Evolutionary conservation across 441 rosid genomes (phyloP).

Genomic region (Populus trichocarpa): DNA sequence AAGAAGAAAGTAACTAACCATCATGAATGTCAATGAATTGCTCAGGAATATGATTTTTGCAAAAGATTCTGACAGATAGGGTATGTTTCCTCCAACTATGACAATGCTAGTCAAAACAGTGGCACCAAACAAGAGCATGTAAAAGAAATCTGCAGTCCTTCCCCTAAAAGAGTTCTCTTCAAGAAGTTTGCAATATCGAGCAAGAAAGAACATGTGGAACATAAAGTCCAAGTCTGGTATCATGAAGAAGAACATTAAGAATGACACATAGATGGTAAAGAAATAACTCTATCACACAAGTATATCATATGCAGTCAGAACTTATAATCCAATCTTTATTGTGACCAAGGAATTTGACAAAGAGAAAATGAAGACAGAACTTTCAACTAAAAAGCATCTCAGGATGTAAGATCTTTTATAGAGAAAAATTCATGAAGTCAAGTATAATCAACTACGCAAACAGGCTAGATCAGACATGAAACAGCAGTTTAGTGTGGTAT

Average conservation of each 20-base stretch:
- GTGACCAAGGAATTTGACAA: slow-evolving; percentile 1
- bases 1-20: slow-evolving; percentile 51
- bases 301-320: slow-evolving; percentile 3
- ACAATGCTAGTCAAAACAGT: slow-evolving; percentile 83
- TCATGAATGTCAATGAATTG: slow-evolving; percentile 98
- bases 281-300: background rate
- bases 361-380: background rate
- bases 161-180: slow-evolving; percentile 99
- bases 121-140: slow-evolving; percentile 97
- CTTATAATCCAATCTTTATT: background rate
- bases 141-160: slow-evolving; percentile 96
- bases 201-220: slow-evolving; percentile 99
- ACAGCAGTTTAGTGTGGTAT: background rate
- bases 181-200: slow-evolving; percentile 97
- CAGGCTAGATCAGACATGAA: background rate
- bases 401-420: background rate
- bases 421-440: background rate
- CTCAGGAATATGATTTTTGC: slow-evolving; percentile 97
- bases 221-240: slow-evolving; percentile 87
- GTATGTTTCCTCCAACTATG: slow-evolving; percentile 94
- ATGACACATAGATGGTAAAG: background rate
- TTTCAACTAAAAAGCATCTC: background rate
- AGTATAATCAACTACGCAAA: background rate
- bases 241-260: slow-evolving; percentile 20
- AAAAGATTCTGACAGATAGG: slow-evolving; percentile 85